Evolutionary conservation across 768 basidiomycete genomes (phyloP).

Genomic region (Mycena amicta): DNA sequence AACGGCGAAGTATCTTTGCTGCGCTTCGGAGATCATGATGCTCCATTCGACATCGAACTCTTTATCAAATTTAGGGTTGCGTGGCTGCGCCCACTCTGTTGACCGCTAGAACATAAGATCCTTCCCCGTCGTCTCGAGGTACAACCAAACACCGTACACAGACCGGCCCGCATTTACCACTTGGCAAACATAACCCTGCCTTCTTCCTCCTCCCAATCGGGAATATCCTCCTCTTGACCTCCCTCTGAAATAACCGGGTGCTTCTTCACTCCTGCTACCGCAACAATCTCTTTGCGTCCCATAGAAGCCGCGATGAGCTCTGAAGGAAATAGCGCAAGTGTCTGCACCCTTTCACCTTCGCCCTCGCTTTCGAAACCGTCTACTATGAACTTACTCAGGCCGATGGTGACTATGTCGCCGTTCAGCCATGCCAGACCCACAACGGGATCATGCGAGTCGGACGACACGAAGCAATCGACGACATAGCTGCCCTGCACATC

Average conservation of each 20-base stretch:
- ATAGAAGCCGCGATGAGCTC: conserved; percentile 10
- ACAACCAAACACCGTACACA: no score
- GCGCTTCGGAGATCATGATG: no score
- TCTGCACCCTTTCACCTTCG: conserved; percentile 7
- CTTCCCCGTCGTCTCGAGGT: no score
- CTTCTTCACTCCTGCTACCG: conserved; percentile 13
- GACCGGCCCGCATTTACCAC: conserved; percentile 13
- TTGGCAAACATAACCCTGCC: conserved; percentile 12
- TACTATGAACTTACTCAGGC: conserved; percentile 5
- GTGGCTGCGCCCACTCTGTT: no score
- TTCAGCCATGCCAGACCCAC: conserved; percentile 7
- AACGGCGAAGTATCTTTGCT: no score
- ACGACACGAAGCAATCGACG: conserved; percentile 11
- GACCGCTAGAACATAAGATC: no score
- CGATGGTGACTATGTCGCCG: conserved; percentile 10
- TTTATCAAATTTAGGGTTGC: no score
- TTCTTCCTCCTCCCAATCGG: conserved; percentile 15
- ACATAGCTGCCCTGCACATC: conserved; percentile 10
- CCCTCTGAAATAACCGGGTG: conserved; percentile 9
- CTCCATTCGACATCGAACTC: no score
- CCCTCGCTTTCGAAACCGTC: conserved; percentile 14
- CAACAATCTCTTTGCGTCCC: conserved; percentile 9
- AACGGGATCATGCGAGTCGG: conserved; percentile 1
- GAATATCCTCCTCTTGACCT: conserved; percentile 8
- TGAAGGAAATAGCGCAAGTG: conserved; percentile 7